Evolutionary conservation across 805 yeast species (phyloP), one percentile per base, ranked within the genome.

Genomic region (Vanderwaltozyma polyspora): DNA sequence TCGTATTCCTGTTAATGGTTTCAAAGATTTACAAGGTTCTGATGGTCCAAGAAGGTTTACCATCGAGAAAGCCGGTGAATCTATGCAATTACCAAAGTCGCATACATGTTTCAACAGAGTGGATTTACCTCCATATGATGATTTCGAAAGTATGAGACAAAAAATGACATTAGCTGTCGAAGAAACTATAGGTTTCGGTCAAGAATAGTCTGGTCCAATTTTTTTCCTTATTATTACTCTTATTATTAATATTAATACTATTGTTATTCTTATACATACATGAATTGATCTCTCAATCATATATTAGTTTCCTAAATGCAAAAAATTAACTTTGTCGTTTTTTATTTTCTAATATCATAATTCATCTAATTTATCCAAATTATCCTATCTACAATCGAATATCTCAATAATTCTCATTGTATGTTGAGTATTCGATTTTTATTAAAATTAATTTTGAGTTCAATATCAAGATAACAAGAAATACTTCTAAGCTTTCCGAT

Each of bases 21-120:
- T 91, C 71, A 91, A 91, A 61, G 99, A 91, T 62, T 70, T 91
- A 50, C 99, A 91, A 64, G 99, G 98, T 45, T 82, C 94, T 17
- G 98, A 91, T 64, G 99, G 99, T 38, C 99, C 99, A 35, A 82
- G 99, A 71, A 76, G 97, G 57, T 91, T 91, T 62, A 91, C 99
- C 6, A 89, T 91, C 58, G 99, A 91, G 60, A 47, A 87, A 60
- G 97, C 97, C 8, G 98, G 98, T 38, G 97, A 89, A 58, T 54
- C 80, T 23, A 79, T 76, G 52, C 95, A 87, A 64, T 52, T 91
- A 51, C 99, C 99, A 29, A 91, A 91, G 62, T 84, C 95, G 8
- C 98, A 91, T 59, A 91, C 99, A 2, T 89, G 99, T 71, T 91
- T 91, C 74, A 91, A 91, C 66, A 82, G 99, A 66, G 96, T 91